phyloP scores from a whole-genome alignment of 495 filamentous ascomycete species.

The Margaritispora aquatica region DNA sequence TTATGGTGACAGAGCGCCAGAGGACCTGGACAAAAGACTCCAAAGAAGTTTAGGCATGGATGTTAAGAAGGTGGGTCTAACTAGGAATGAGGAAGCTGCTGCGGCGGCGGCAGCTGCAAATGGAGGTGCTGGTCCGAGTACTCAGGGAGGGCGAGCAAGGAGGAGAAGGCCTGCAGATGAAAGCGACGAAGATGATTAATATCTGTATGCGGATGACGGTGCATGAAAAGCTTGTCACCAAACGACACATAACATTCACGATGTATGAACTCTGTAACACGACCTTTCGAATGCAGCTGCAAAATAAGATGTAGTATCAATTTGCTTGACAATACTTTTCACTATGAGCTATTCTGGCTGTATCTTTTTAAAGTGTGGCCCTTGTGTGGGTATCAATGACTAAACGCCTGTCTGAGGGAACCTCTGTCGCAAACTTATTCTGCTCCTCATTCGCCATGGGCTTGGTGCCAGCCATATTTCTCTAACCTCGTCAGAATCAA shows the following conservation, averaged over 20 bases:
- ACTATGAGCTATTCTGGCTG: no score
- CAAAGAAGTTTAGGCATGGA: constrained; percentile 47
- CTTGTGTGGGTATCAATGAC: no score
- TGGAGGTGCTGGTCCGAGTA: constrained; percentile 16
- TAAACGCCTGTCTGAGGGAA: no score
- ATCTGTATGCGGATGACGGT: constrained; percentile 10
- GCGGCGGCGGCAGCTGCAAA: constrained; percentile 1
- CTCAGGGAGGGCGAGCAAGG: constrained; percentile 7
- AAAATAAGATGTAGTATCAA: no score
- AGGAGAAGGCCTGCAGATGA: constrained; percentile 19
- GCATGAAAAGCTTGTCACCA: background rate
- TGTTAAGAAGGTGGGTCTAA: constrained; percentile 18
- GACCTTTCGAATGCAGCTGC: background rate
- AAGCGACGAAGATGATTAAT: constrained; percentile 20
- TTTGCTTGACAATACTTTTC: no score
- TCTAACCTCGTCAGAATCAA: no score
- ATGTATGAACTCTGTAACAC: no score
- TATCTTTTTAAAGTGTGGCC: no score
- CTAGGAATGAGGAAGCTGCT: constrained; percentile 25
- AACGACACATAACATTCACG: no score
- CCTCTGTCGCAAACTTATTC: no score
- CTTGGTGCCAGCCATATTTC: no score
- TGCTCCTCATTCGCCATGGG: no score
- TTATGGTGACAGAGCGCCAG: constrained; percentile 39
- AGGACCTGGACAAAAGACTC: constrained; percentile 47